Conservation (phyloP, 768 basidiomycete genomes). For the Harrya chromipes region DNA sequence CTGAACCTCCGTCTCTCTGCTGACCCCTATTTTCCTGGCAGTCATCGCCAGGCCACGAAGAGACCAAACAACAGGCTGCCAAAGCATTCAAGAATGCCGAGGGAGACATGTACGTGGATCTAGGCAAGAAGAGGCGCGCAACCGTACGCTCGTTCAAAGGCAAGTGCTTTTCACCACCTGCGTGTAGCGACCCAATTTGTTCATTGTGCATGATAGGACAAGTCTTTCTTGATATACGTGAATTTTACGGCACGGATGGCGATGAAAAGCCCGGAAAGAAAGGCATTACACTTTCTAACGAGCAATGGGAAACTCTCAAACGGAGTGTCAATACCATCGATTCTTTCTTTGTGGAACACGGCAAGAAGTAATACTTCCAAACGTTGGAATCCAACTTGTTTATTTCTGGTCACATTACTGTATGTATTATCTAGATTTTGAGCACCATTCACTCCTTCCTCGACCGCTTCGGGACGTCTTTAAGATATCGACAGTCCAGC, state of each 20-base stretch:
- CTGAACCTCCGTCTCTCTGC: not conserved
- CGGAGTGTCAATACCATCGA: constrained; percentile 46
- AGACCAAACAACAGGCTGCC: not conserved
- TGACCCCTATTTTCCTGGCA: constrained; percentile 20
- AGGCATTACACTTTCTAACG: constrained; percentile 62
- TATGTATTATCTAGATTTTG: not conserved
- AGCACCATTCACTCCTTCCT: not conserved
- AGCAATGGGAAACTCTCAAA: constrained; percentile 68
- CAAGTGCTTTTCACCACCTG: constrained; percentile 6
- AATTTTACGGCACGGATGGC: constrained; percentile 59
- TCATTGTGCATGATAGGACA: constrained; percentile 36
- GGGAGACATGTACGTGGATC: constrained; percentile 51
- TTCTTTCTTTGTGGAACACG: constrained; percentile 38
- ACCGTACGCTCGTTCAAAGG: constrained; percentile 53
- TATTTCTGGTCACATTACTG: constrained; percentile 7
- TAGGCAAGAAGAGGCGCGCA: constrained; percentile 71
- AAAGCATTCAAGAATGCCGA: constrained; percentile 20
- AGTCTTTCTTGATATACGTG: constrained; percentile 66
- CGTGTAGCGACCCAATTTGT: constrained; percentile 26
- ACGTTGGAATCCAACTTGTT: not conserved
- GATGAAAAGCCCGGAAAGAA: constrained; percentile 80
- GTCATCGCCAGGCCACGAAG: constrained; percentile 8
- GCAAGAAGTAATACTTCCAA: constrained; percentile 14
- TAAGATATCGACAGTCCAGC: constrained; percentile 51
- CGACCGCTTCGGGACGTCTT: not conserved